These are phyloP conservation scores for Talaromyces sp. DNA, from an alignment of 2,329 filamentous ascomycete species.

Conservation along the genomic window DNA sequence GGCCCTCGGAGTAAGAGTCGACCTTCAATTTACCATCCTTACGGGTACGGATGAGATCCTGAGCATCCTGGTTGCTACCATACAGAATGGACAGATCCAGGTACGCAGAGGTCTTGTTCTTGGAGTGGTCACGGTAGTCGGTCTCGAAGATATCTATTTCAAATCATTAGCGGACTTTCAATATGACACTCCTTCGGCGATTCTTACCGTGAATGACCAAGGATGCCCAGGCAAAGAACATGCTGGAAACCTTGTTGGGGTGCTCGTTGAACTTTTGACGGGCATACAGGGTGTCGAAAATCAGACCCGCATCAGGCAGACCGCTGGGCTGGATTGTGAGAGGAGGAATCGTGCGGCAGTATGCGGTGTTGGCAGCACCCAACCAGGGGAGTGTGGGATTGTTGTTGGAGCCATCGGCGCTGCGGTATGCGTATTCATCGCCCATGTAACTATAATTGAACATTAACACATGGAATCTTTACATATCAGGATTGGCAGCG, in stretches of 20 bases:
- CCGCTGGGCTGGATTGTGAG: conserved; percentile 63
- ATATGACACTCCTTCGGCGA: not conserved
- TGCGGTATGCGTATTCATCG: conserved; percentile 65
- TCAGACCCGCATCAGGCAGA: conserved; percentile 64
- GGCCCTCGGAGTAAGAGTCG: conserved; percentile 71
- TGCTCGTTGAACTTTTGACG: conserved; percentile 53
- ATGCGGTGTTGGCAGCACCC: conserved; percentile 68
- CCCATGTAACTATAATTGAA: conserved; percentile 43
- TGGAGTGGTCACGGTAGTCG: conserved; percentile 61
- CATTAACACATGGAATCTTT: conserved; percentile 1
- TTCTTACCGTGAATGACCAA: conserved; percentile 69
- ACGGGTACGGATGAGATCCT: conserved; percentile 61
- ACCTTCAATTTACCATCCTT: conserved; percentile 72
- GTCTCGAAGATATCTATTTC: conserved; percentile 68
- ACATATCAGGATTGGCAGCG: not conserved
- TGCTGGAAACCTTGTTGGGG: conserved; percentile 71
- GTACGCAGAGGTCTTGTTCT: conserved; percentile 70
- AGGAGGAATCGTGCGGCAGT: conserved; percentile 66
- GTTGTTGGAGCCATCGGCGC: conserved; percentile 71
- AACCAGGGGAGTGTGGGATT: conserved; percentile 68
- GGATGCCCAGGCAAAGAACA: conserved; percentile 73
- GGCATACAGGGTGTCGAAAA: conserved; percentile 50
- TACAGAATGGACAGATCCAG: conserved; percentile 73
- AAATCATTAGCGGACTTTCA: not conserved
- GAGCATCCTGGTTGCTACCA: conserved; percentile 59